Base-by-base conservation (phyloP, 805 yeast genomes). In the Jamesozyma lodderae region DNA sequence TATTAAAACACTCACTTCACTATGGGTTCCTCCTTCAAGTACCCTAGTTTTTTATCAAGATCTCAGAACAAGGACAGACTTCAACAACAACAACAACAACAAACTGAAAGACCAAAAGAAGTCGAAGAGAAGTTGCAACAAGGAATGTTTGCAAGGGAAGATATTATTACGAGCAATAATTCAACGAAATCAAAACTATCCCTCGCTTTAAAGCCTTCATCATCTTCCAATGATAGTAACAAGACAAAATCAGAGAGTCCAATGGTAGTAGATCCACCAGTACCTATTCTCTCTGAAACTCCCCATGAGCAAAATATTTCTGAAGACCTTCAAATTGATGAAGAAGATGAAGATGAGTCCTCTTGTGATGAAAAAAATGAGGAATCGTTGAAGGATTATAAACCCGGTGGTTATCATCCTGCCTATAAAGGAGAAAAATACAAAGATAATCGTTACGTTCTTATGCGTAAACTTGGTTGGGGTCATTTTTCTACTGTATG, bases 401-500 rank as follows among this genome's bases (percentile, higher is more conserved):
- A 76, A 41, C 77, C 79, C 8, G 97, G 97, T 18, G 99, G 99
- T 0, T 92, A 92, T 59, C 98, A 92, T 55, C 96, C 98, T 0
- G 92, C 94, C 10, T 77, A 63, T 46, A 77, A 86, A 35, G 97
- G 97, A 5, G 98, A 94, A 57, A 62, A 63, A 17, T 90, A 81
- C 60, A 82, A 85, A 50, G 68, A 81, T 40, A 76, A 77, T 15
- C 74, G 83, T 42, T 92, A 92, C 58, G 69, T 79, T 1, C 62
- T 92, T 35, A 88, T 84, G 22, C 74, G 97, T 43, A 92, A 92
- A 57, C 67, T 92, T 4, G 99, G 99, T 0, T 92, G 99, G 99
- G 99, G 99, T 25, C 96, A 92, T 62, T 92, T 92, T 57, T 81
- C 94, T 20, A 92, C 95, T 1, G 96, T 85, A 17, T 88, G 96